These are phyloP conservation scores for Tuber borchii DNA, from an alignment of 495 filamentous ascomycete genomes.

Conservation along the genomic window DNA sequence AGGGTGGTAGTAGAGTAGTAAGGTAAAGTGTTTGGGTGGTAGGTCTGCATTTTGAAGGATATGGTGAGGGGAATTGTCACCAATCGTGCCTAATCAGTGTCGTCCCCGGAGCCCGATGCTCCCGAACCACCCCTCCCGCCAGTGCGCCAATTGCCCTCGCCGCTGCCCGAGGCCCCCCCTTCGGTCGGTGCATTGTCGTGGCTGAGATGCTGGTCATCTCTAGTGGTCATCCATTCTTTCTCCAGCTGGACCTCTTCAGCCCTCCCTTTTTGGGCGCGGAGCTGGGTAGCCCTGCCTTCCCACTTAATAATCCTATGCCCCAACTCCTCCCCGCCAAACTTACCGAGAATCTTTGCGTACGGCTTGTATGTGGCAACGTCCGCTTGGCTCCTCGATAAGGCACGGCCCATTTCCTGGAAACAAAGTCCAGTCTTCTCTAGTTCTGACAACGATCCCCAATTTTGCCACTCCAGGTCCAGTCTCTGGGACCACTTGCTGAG, in stretches of 20 bases:
- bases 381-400: slow-evolving; percentile 14
- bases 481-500: slow-evolving; percentile 20
- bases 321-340: slow-evolving; percentile 16
- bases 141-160: neutral
- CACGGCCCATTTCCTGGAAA: slow-evolving; percentile 26
- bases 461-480: slow-evolving; percentile 24
- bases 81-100: neutral
- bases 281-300: slow-evolving; percentile 28
- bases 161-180: neutral
- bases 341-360: slow-evolving; percentile 18
- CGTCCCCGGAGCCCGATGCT: neutral
- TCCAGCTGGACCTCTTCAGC: slow-evolving; percentile 30
- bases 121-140: neutral
- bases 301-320: slow-evolving; percentile 25
- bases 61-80: neutral
- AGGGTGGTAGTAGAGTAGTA: too few species aligned
- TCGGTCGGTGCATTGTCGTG: neutral
- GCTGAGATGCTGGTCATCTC: neutral
- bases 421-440: slow-evolving; percentile 14
- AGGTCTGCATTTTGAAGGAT: neutral
- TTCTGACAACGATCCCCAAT: slow-evolving; percentile 22
- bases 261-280: slow-evolving; percentile 27
- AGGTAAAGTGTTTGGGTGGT: neutral
- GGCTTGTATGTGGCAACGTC: slow-evolving; percentile 13
- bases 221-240: slow-evolving; percentile 10